Base-by-base conservation (phyloP, 2,329 filamentous ascomycete species). In the Calonectria montana region DNA sequence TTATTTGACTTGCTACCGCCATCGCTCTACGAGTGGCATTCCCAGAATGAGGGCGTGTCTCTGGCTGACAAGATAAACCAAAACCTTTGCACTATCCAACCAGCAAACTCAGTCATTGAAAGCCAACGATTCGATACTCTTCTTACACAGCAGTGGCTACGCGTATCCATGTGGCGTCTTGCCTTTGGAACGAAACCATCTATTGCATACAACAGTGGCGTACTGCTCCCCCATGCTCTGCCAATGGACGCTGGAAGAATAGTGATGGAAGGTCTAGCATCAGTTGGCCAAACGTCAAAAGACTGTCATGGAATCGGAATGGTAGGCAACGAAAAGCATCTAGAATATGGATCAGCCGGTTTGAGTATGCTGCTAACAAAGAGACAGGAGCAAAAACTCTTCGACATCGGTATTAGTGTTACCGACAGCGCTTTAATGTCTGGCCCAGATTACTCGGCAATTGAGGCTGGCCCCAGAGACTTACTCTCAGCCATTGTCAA, bases 101-200 rank as follows among this genome's bases (percentile, higher is more conserved):
- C 80, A 1, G 75, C 74, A 7, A 75, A 80, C 3, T 80, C 78
- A 0, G 75, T 82, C 0, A 78, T 82, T 1, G 80, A 81, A 47
- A 82, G 81, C 27, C 81, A 82, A 39, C 75, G 80, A 0, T 81
- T 82, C 15, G 81, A 82, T 21, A 82, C 81, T 0, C 78, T 81
- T 2, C 74, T 82, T 18, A 82, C 81, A 1, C 81, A 82, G 2
- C 81, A 82, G 31, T 82, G 81, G 81, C 71, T 82, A 0, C 73
- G 81, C 0, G 68, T 82, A 4, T 78, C 73, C 0, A 82, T 82
- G 81, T 82, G 81, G 81, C 71, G 81, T 0, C 74, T 82, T 2
- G 78, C 76, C 0, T 80, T 80, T 59, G 80, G 80, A 0, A 74
- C 76, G 25, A 78, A 79, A 29, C 77, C 80, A 0, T 76, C 75